Conservation (phyloP, 495 filamentous ascomycete species). For the Lasiosphaeris hirsuta region DNA sequence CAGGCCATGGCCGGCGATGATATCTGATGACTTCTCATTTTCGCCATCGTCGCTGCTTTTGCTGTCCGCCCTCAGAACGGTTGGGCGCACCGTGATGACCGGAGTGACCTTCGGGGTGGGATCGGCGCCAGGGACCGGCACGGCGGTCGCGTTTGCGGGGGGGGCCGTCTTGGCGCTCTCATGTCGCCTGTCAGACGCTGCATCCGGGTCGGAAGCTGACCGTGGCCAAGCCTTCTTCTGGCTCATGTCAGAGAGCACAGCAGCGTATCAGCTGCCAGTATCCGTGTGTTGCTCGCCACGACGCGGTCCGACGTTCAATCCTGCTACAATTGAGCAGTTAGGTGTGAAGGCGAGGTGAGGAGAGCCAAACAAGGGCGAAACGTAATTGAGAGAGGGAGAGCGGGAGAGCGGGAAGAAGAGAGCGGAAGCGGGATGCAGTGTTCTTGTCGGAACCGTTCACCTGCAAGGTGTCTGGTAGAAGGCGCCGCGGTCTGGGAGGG, state of each 20-base stretch:
- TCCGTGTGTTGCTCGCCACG: background rate
- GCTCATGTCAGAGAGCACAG: background rate
- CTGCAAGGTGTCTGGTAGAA: too few relatives aligned
- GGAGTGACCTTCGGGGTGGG: background rate
- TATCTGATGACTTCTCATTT: constrained; percentile 1
- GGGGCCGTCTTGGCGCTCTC: background rate
- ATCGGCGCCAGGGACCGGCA: background rate
- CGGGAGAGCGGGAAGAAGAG: too few relatives aligned
- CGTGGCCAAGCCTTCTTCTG: background rate
- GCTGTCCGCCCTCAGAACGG: background rate
- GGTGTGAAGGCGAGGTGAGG: too few relatives aligned
- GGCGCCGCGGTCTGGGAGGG: too few relatives aligned
- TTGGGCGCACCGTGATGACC: background rate
- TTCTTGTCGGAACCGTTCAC: too few relatives aligned
- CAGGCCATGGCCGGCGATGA: background rate
- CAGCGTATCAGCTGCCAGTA: background rate
- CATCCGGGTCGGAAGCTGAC: background rate
- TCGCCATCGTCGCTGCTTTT: background rate
- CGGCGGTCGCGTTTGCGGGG: too few relatives aligned
- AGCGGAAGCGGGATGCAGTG: too few relatives aligned
- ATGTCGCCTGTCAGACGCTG: background rate
- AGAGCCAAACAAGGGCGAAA: too few relatives aligned
- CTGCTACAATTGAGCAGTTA: background rate
- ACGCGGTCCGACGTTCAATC: background rate
- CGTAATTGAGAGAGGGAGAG: too few relatives aligned